Base-by-base conservation (phyloP, 345 rosid genomes). In the Mercurialis annua region DNA sequence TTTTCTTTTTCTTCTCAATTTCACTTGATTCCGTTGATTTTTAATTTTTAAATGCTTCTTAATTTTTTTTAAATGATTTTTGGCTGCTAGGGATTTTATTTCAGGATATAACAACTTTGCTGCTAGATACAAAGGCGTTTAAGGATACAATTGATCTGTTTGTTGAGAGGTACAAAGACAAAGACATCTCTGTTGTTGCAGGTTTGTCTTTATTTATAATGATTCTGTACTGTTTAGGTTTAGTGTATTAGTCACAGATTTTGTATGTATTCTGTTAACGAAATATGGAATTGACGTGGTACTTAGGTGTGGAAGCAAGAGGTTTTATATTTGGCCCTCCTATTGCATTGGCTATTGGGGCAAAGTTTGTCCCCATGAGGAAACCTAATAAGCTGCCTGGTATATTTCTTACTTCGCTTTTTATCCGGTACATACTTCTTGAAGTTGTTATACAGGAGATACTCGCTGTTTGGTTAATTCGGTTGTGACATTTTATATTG, bases 251-350 rank as follows among this genome's bases (percentile, higher is more conserved):
- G 15, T 30, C 15, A 11, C 44, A 24, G 31, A 31, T 31, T 20
- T 44, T 50, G 10, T 31, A 18, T 26, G 6, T 27, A 3, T 58
- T 20, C 46, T 53, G 43, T 21, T 3, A 55, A 20, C 26, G 40
- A 4, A 26, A 59, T 60, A 38, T 64, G 49, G 65, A 31, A 3
- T 33, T 21, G 12, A 38, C 59, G 33, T 23, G 36, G 17, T 62
- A 43, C 42, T 74, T 76, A 94, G 98, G 98, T 75, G 70, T 94
- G 77, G 99, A 94, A 82, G 99, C 99, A 27, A 87, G 98, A 75
- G 99, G 99, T 46, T 94, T 94, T 72, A 94, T 94, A 56, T 94
- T 94, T 81, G 99, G 99, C 44, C 98, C 99, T 76, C 99, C 99
- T 47, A 91, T 94, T 77, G 99, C 99, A 10, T 81, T 91, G 83